Percentiles rank a stretch among this genome's conserved stretches.
Conservation (phyloP, 306 rosid species). For the Castanea mollissima region DNA sequence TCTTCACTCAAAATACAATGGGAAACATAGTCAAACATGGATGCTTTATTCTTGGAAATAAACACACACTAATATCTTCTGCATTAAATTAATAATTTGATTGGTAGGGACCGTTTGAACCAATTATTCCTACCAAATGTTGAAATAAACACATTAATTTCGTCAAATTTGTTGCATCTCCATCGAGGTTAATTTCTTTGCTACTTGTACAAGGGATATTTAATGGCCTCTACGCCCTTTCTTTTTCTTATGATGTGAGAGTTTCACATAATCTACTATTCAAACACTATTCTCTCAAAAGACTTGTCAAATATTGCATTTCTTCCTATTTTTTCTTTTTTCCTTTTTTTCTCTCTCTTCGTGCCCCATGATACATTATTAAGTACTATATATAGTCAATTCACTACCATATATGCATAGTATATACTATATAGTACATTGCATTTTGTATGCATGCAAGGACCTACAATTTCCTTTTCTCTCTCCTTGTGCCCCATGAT, state of each 20-base stretch:
- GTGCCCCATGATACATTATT: too few relatives aligned
- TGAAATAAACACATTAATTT: background rate
- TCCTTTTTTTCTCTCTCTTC: too few relatives aligned
- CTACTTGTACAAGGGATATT: background rate
- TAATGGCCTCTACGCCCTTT: background rate
- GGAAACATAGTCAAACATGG: too few relatives aligned
- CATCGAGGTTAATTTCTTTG: background rate
- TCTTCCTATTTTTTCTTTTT: background rate
- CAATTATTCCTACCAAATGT: background rate
- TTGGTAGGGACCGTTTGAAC: background rate
- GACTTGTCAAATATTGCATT: background rate
- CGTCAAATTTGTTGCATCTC: background rate
- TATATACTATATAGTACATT: too few relatives aligned
- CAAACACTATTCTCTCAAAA: background rate
- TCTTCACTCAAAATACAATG: too few relatives aligned
- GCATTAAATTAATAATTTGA: background rate
- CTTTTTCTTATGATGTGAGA: background rate
- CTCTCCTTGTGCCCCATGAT: too few relatives aligned
- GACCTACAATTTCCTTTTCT: too few relatives aligned
- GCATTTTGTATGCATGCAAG: too few relatives aligned
- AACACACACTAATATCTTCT: background rate
- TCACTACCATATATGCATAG: too few relatives aligned
- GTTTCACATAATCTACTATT: background rate
- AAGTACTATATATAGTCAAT: too few relatives aligned
- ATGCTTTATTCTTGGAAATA: too few relatives aligned